A percentile compares a stretch with the other conserved stretches of the same genome.
Evolutionary conservation across 495 filamentous ascomycete genomes (phyloP).

Genomic region (Podospora pseudopauciseta): DNA sequence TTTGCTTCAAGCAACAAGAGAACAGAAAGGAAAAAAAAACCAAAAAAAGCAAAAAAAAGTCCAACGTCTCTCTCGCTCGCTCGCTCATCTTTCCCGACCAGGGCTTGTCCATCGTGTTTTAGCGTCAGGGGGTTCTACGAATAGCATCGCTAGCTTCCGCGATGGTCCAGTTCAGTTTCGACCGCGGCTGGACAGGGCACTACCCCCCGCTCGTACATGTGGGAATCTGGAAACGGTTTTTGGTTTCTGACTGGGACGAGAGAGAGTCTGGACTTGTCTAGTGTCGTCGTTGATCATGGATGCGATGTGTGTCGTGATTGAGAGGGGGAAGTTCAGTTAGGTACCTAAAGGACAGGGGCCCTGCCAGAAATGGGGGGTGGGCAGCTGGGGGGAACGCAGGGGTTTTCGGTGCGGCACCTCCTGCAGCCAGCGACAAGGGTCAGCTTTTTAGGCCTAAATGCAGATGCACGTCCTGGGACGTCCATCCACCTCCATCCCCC

Average conservation of each 20-base stretch:
- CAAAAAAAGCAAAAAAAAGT: background rate
- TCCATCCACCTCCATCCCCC: background rate
- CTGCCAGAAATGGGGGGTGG: background rate
- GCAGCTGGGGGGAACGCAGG: conserved; percentile 23
- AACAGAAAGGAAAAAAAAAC: background rate
- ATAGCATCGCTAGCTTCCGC: background rate
- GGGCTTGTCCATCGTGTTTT: background rate
- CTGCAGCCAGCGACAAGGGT: conserved; percentile 31
- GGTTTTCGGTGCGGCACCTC: conserved; percentile 25
- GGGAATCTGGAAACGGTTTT: background rate
- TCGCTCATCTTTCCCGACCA: background rate
- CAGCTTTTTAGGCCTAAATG: conserved; percentile 32
- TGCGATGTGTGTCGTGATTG: background rate
- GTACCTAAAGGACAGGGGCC: background rate
- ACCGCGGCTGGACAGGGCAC: background rate
- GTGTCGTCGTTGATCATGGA: background rate
- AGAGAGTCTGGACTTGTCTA: no score
- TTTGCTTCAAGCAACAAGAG: background rate
- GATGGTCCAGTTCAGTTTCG: background rate
- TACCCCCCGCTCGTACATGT: background rate
- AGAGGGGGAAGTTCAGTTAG: no score
- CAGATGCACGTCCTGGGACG: conserved; percentile 19
- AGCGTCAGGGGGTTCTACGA: background rate
- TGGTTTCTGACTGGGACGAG: no score
- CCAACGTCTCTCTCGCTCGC: background rate